A percentile compares a stretch with the other conserved stretches of the same genome.
Conservation (phyloP, 805 yeast species). For the Limtongia smithiae region DNA sequence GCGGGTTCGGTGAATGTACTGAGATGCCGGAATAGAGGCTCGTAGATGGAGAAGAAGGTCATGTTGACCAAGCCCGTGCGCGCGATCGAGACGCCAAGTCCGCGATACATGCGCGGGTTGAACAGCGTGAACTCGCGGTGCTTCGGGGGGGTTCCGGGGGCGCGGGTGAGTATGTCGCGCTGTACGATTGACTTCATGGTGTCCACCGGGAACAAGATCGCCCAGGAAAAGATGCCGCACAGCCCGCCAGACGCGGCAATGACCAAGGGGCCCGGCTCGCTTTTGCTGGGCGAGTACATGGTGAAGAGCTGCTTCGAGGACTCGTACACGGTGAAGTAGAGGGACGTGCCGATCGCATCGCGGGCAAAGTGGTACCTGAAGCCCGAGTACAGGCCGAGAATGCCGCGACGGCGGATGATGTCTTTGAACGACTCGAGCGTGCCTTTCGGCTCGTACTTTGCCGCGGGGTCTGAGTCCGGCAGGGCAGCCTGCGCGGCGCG, state of each 20-base stretch:
- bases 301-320: conserved; percentile 48
- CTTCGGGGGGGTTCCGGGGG: conserved; percentile 51
- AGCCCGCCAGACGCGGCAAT: conserved; percentile 72
- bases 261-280: conserved; percentile 41
- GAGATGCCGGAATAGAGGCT: conserved; percentile 41
- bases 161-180: conserved; percentile 60
- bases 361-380: conserved; percentile 62
- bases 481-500: conserved; percentile 33
- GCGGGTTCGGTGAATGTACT: too few relatives aligned
- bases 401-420: conserved; percentile 58
- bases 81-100: conserved; percentile 68
- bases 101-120: conserved; percentile 62
- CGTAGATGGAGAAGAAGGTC: conserved; percentile 72
- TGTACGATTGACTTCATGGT: conserved; percentile 74
- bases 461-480: conserved; percentile 37
- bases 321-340: conserved; percentile 74
- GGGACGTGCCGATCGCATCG: conserved; percentile 67
- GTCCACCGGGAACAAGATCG: conserved; percentile 72
- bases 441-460: conserved; percentile 33
- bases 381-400: conserved; percentile 68
- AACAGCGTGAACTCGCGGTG: conserved; percentile 37
- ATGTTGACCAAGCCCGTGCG: conserved; percentile 71
- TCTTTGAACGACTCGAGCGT: conserved; percentile 49
- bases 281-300: conserved; percentile 31
- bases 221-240: conserved; percentile 74